These are phyloP conservation scores for Saccharomyces pastorianus DNA, from an alignment of 1,139 yeast genomes.

Conservation along the genomic window DNA sequence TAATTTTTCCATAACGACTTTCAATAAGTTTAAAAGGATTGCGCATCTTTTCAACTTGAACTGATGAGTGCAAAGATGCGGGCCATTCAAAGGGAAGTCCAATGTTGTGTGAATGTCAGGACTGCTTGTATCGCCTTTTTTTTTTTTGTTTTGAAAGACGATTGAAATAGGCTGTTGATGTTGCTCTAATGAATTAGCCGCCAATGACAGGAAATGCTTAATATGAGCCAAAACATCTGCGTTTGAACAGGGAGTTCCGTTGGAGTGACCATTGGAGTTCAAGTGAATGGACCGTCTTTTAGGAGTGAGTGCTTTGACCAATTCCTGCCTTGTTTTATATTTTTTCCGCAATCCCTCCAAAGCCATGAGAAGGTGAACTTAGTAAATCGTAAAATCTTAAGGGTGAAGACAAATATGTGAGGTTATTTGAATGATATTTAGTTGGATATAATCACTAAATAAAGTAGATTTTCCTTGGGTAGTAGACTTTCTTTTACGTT, in stretches of 20 bases:
- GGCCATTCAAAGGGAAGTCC: background rate
- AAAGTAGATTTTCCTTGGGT: background rate
- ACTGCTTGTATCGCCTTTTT: constrained; percentile 2
- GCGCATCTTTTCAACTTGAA: constrained; percentile 11
- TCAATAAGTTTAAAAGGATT: constrained; percentile 14
- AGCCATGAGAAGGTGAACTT: background rate
- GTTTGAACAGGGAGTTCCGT: background rate
- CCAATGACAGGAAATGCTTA: constrained; percentile 8
- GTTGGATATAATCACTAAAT: background rate
- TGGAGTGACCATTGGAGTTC: background rate
- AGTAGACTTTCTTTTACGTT: background rate
- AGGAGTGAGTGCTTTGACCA: background rate
- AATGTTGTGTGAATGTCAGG: constrained; percentile 3
- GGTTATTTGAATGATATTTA: background rate
- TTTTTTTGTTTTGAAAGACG: constrained; percentile 1
- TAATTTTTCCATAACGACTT: constrained; percentile 9
- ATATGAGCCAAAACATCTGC: constrained; percentile 6
- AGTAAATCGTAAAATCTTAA: background rate
- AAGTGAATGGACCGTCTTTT: background rate
- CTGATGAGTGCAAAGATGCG: background rate
- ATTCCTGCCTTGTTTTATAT: background rate
- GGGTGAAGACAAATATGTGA: background rate
- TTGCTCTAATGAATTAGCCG: constrained; percentile 9
- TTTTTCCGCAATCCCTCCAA: background rate
- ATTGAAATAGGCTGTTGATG: constrained; percentile 8